These are phyloP conservation scores for Malassezia arunalokei DNA, from an alignment of 1,284 basidiomycete genomes.

Conservation along the genomic window DNA sequence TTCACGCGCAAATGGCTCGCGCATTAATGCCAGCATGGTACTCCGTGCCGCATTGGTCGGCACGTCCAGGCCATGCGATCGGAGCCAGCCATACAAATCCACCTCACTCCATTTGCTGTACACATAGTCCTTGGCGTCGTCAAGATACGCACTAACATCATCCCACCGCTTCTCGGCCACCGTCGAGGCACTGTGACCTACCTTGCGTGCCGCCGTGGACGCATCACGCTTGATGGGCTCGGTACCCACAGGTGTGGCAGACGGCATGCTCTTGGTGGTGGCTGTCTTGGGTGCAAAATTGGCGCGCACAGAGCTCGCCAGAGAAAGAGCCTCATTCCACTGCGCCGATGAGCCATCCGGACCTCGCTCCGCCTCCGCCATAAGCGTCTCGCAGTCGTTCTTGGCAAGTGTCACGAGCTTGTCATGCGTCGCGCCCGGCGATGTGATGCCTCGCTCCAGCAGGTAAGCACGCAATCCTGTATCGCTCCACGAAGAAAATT, in stretches of 20 bases:
- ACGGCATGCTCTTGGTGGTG: neutral
- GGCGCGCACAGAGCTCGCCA: constrained; percentile 5
- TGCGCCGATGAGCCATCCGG: constrained; percentile 17
- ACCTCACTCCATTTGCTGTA: constrained; percentile 40
- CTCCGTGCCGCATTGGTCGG: constrained; percentile 32
- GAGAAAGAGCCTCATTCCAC: neutral
- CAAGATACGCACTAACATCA: constrained; percentile 11
- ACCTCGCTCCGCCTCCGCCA: constrained; percentile 21
- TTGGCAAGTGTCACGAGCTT: constrained; percentile 36
- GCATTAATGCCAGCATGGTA: constrained; percentile 28
- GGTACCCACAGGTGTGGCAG: neutral
- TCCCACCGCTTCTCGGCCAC: neutral
- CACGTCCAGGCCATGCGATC: constrained; percentile 30
- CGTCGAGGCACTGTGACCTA: constrained; percentile 3
- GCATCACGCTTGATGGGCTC: constrained; percentile 2
- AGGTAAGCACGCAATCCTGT: constrained; percentile 40
- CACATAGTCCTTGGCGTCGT: constrained; percentile 41
- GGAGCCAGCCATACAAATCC: constrained; percentile 31
- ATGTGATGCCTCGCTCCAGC: constrained; percentile 41
- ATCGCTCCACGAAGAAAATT: constrained; percentile 30
- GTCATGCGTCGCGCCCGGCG: constrained; percentile 36
- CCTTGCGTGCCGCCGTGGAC: constrained; percentile 4
- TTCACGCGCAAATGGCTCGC: constrained; percentile 22
- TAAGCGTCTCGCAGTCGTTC: constrained; percentile 33
- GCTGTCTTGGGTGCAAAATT: neutral